These are phyloP conservation scores for Trichoderma brevicompactum DNA, from an alignment of 2,329 filamentous ascomycete genomes.

Conservation along the genomic window DNA sequence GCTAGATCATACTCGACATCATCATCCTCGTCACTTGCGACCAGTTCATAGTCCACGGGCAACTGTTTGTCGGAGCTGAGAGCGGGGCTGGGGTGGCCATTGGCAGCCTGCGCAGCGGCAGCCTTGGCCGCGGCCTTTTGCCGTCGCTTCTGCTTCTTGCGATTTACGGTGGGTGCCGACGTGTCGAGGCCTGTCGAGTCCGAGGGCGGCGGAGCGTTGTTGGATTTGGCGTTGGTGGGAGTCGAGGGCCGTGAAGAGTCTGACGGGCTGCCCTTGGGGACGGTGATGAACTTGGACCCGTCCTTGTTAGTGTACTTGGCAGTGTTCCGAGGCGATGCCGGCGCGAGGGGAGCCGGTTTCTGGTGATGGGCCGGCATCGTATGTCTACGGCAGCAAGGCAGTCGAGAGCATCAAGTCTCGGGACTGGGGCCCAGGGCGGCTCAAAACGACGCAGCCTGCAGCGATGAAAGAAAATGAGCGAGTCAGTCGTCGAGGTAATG, in stretches of 20 bases:
- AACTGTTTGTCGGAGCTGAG: slow-evolving; percentile 36
- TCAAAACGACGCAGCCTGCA: slow-evolving; percentile 28
- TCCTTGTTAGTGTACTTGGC: slow-evolving; percentile 71
- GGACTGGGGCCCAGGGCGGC: slow-evolving; percentile 32
- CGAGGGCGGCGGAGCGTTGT: slow-evolving; percentile 39
- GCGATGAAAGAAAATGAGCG: slow-evolving; percentile 1
- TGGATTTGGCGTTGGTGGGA: slow-evolving; percentile 50
- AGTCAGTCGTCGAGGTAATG: slow-evolving; percentile 22
- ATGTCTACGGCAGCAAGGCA: slow-evolving; percentile 42
- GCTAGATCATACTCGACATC: slow-evolving; percentile 49
- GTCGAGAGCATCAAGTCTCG: slow-evolving; percentile 46
- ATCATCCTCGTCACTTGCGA: slow-evolving; percentile 61
- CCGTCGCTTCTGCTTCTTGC: slow-evolving; percentile 93
- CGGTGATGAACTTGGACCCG: slow-evolving; percentile 70
- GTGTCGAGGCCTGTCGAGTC: slow-evolving; percentile 37
- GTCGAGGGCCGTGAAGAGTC: slow-evolving; percentile 59
- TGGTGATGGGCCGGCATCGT: slow-evolving; percentile 59
- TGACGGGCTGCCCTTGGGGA: slow-evolving; percentile 59
- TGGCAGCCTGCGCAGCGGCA: slow-evolving; percentile 48
- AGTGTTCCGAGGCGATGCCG: slow-evolving; percentile 58
- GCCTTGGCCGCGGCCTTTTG: slow-evolving; percentile 80
- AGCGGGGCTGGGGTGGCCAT: slow-evolving; percentile 49
- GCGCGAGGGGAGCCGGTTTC: slow-evolving; percentile 53
- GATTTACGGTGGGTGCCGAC: slow-evolving; percentile 67
- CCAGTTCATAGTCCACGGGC: slow-evolving; percentile 53